Conservation (phyloP, 257 asterid species). For the Solanum sparsipilum region DNA sequence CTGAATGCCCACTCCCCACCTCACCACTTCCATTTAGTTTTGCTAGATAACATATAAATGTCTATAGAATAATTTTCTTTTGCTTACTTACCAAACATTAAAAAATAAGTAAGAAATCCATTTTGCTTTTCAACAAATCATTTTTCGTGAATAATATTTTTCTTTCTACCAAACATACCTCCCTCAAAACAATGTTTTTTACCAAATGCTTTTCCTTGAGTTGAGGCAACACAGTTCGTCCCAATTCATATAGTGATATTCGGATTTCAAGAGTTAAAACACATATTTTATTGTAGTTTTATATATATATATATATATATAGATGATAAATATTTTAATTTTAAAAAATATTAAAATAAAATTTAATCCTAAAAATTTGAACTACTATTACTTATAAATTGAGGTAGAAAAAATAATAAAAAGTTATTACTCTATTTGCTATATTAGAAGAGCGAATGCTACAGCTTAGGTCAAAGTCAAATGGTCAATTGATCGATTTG, state of each 20-base stretch:
- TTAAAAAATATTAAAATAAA: too few species aligned
- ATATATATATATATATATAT: too few species aligned
- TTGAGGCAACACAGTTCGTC: neutral
- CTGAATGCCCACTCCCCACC: neutral
- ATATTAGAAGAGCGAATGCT: neutral
- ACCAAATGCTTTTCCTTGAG: neutral
- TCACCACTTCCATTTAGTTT: too few species aligned
- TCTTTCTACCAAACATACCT: neutral
- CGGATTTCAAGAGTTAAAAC: neutral
- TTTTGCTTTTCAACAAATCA: too few species aligned
- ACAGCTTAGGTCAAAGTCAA: neutral
- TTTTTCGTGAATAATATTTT: too few species aligned
- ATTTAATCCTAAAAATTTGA: neutral
- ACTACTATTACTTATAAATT: too few species aligned
- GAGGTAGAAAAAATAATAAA: neutral
- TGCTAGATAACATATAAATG: neutral
- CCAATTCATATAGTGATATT: too few species aligned
- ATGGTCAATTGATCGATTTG: neutral
- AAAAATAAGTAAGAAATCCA: too few species aligned
- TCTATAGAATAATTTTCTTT: too few species aligned
- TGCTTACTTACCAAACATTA: neutral
- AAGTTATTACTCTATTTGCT: neutral
- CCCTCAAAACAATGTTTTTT: neutral
- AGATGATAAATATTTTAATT: too few species aligned
- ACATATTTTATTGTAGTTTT: neutral